phyloP scores from a whole-genome alignment of 192 early-diverging fungal species.

The Anaeromyces robustus region DNA sequence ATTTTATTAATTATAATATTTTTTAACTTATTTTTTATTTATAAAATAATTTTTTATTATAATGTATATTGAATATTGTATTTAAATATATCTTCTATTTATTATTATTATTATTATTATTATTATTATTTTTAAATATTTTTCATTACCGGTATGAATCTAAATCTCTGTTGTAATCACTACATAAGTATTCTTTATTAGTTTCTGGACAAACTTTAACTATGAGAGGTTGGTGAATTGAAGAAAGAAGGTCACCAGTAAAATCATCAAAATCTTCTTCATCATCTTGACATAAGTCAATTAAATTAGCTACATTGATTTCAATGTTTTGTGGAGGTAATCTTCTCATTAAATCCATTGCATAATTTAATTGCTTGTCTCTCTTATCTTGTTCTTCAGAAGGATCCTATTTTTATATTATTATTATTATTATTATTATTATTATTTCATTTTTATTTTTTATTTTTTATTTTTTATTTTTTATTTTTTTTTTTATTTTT shows the following conservation, averaged over 20 bases:
- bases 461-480: no score
- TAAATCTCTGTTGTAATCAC: constrained; percentile 94
- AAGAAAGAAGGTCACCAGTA: constrained; percentile 42
- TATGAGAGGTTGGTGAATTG: constrained; percentile 86
- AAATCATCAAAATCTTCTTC: constrained; percentile 48
- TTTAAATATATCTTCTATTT: no score
- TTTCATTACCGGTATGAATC: constrained; percentile 63
- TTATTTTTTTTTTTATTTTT: no score
- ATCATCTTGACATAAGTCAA: constrained; percentile 67
- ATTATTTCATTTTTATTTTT: no score
- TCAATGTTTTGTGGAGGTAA: constrained; percentile 84
- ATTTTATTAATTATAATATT: no score
- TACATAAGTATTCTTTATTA: constrained; percentile 72
- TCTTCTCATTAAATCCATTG: constrained; percentile 93
- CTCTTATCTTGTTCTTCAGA: background rate
- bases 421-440: background rate
- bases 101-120: background rate
- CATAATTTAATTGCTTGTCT: constrained; percentile 60
- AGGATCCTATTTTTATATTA: background rate
- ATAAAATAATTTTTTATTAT: no score
- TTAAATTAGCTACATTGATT: constrained; percentile 66
- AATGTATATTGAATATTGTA: no score
- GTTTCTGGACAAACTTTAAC: constrained; percentile 46
- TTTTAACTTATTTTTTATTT: no score
- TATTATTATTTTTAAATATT: background rate